These are phyloP conservation scores for Gnomoniopsis sp. DNA, from an alignment of 2,329 filamentous ascomycete species.

Conservation along the genomic window DNA sequence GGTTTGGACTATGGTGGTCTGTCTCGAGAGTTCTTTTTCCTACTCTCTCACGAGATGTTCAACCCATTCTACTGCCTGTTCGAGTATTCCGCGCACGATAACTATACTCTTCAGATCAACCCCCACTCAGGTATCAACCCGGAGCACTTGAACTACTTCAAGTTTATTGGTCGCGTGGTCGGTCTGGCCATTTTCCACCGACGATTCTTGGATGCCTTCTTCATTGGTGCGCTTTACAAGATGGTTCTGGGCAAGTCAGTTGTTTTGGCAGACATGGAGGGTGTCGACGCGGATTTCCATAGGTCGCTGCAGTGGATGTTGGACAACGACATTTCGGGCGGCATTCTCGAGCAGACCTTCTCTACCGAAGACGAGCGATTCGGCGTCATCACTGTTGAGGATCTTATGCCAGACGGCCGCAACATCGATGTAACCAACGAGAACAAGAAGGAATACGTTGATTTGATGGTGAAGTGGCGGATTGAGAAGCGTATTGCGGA, in stretches of 20 bases:
- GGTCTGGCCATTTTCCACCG: conserved; percentile 97
- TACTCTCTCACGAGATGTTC: conserved; percentile 99
- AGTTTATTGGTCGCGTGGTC: conserved; percentile 97
- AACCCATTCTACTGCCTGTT: conserved; percentile 99
- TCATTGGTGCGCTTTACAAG: conserved; percentile 98
- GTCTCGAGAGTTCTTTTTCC: conserved; percentile 98
- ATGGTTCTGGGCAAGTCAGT: conserved; percentile 97
- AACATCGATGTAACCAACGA: conserved; percentile 97
- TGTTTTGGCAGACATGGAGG: conserved; percentile 92
- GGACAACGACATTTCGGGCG: conserved; percentile 92
- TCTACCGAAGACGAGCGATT: conserved; percentile 97
- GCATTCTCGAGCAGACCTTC: conserved; percentile 92
- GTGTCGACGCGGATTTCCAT: conserved; percentile 97
- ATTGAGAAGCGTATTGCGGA: conserved; percentile 98
- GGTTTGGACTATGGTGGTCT: conserved; percentile 97
- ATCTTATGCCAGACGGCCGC: conserved; percentile 84
- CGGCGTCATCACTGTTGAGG: conserved; percentile 88
- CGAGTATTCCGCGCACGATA: conserved; percentile 99
- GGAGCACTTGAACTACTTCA: conserved; percentile 99
- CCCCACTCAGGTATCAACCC: conserved; percentile 99
- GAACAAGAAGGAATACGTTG: conserved; percentile 98
- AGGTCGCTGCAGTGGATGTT: conserved; percentile 95
- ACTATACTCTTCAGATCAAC: conserved; percentile 99
- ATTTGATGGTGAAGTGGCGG: conserved; percentile 98
- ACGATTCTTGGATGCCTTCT: conserved; percentile 96